Evolutionary conservation across 108 stramenopile genomes (phyloP).

Genomic region (Cyclotella atomus): DNA sequence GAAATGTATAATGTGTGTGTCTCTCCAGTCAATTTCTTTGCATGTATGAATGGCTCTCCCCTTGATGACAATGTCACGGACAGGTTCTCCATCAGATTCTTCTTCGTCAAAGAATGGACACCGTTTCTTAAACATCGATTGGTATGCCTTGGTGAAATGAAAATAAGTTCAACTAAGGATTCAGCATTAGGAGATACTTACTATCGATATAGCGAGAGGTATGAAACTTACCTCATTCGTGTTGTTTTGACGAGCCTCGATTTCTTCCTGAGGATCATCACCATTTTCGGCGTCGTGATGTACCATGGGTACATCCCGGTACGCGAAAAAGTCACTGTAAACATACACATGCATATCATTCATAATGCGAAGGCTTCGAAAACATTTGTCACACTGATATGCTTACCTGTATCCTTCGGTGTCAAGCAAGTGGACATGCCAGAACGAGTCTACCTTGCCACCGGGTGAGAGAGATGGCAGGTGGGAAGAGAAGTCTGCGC

Average conservation of each 20-base stretch:
- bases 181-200: too few species aligned
- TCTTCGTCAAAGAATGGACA: constrained; percentile 12
- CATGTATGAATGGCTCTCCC: background rate
- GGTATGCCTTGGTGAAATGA: background rate
- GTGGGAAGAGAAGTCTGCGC: constrained; percentile 1
- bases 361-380: background rate
- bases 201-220: background rate
- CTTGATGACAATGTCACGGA: background rate
- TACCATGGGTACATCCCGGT: background rate
- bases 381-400: background rate
- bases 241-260: background rate
- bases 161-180: background rate
- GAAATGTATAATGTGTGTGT: background rate
- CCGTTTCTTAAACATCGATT: background rate
- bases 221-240: constrained; percentile 6
- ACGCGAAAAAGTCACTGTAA: constrained; percentile 1
- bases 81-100: background rate
- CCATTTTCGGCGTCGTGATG: constrained; percentile 18
- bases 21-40: background rate
- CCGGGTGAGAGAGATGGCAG: constrained; percentile 7
- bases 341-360: background rate
- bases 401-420: constrained; percentile 14
- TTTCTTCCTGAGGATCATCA: constrained; percentile 2
- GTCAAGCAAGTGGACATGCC: constrained; percentile 19
- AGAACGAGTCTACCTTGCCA: constrained; percentile 11